These are phyloP conservation scores for Kernera saxatilis DNA, from an alignment of 345 rosid species.

Conservation along the genomic window DNA sequence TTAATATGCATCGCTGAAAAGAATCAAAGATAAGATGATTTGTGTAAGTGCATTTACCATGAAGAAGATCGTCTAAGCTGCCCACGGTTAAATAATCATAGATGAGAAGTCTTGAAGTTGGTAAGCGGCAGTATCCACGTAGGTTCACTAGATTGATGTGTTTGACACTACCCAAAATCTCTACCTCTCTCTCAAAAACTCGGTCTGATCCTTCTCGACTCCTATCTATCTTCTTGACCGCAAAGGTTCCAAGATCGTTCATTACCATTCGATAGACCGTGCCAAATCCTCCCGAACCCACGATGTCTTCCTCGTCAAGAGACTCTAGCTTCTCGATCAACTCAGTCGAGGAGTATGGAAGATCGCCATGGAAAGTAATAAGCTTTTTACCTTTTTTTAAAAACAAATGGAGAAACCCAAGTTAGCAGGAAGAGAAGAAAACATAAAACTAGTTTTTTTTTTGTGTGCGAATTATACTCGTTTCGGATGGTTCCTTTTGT, in stretches of 20 bases:
- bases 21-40: background rate
- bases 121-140: slow-evolving; percentile 91
- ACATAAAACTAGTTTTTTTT: background rate
- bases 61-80: slow-evolving; percentile 85
- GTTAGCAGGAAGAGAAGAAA: background rate
- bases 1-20: background rate
- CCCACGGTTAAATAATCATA: slow-evolving; percentile 89
- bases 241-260: slow-evolving; percentile 98
- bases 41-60: slow-evolving; percentile 39
- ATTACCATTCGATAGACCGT: slow-evolving; percentile 95
- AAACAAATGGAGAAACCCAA: background rate
- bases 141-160: slow-evolving; percentile 91
- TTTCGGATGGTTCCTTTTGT: slow-evolving; percentile 61
- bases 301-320: slow-evolving; percentile 89
- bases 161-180: slow-evolving; percentile 91
- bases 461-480: slow-evolving; percentile 25
- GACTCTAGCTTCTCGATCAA: slow-evolving; percentile 87
- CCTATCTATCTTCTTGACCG: slow-evolving; percentile 85
- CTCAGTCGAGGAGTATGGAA: slow-evolving; percentile 86
- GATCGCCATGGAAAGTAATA: slow-evolving; percentile 92
- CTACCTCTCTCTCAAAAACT: slow-evolving; percentile 90
- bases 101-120: slow-evolving; percentile 77
- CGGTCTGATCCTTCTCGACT: slow-evolving; percentile 87
- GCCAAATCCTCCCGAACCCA: slow-evolving; percentile 98
- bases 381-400: slow-evolving; percentile 57